Evolutionary conservation across 2,329 filamentous ascomycete species (phyloP).

Genomic region (Fusarium concolor): DNA sequence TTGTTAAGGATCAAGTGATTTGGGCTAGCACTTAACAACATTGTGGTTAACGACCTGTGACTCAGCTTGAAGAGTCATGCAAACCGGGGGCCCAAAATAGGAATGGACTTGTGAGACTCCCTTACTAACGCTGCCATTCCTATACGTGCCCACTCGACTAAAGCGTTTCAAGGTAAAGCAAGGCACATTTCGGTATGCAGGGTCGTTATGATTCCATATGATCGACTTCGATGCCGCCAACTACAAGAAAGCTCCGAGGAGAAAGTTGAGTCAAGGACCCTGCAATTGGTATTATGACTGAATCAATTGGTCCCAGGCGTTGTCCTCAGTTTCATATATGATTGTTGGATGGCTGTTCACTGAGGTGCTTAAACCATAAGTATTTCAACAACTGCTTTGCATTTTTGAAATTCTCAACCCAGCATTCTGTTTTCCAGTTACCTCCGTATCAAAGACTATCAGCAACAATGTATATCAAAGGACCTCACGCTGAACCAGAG

Average conservation of each 20-base stretch:
- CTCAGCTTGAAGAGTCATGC: neutral
- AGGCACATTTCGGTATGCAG: slow-evolving; percentile 5
- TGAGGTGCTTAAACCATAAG: neutral
- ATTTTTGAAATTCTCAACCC: neutral
- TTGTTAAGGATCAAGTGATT: neutral
- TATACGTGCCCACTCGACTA: slow-evolving; percentile 22
- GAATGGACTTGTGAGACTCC: neutral
- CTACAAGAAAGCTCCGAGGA: slow-evolving; percentile 7
- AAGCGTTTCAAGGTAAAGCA: slow-evolving; percentile 19
- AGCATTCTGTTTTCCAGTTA: neutral
- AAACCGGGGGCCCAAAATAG: neutral
- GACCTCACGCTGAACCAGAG: slow-evolving; percentile 63
- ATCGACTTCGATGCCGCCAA: neutral
- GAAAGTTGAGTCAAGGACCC: neutral
- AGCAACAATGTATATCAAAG: slow-evolving; percentile 66
- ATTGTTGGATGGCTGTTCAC: neutral
- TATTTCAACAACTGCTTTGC: neutral
- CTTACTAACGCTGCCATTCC: slow-evolving; percentile 10
- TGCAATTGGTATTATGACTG: neutral
- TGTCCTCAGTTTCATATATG: neutral
- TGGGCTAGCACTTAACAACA: neutral
- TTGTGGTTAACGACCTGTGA: neutral
- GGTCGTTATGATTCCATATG: slow-evolving; percentile 25
- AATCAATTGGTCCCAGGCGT: slow-evolving; percentile 1
- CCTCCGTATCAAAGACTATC: neutral